Percentiles rank a stretch among this genome's conserved stretches.
These are phyloP conservation scores for Diaporthe amygdali DNA, from an alignment of 2,329 filamentous ascomycete species.

Conservation along the genomic window DNA sequence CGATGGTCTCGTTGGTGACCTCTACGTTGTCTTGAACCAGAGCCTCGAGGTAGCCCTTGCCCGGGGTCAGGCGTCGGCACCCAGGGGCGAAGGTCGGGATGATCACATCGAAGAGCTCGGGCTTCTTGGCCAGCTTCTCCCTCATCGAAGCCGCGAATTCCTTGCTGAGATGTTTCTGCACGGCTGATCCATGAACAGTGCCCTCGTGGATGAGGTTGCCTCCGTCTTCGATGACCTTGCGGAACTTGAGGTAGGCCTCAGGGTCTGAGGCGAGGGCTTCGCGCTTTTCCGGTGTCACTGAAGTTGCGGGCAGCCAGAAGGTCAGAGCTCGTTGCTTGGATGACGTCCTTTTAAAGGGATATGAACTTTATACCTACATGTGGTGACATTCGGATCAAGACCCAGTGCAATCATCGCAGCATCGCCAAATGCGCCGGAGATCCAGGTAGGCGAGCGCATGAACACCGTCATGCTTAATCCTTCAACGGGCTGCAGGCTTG, in stretches of 20 bases:
- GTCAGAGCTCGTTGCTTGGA: background rate
- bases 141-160: constrained; percentile 44
- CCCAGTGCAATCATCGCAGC: constrained; percentile 48
- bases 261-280: constrained; percentile 43
- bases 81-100: constrained; percentile 49
- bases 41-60: constrained; percentile 51
- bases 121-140: constrained; percentile 44
- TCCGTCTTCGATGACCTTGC: constrained; percentile 49
- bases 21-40: constrained; percentile 46
- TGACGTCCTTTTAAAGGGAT: background rate
- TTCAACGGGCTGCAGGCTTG: constrained; percentile 49
- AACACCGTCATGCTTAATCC: constrained; percentile 50
- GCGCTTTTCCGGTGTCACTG: constrained; percentile 45
- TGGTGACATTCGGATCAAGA: constrained; percentile 41
- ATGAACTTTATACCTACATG: constrained; percentile 39
- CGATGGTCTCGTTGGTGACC: constrained; percentile 41
- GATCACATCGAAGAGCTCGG: constrained; percentile 48
- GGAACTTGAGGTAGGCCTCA: constrained; percentile 43
- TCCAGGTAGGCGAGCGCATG: constrained; percentile 54
- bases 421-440: constrained; percentile 52
- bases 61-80: constrained; percentile 52
- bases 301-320: background rate
- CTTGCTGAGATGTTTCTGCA: constrained; percentile 40
- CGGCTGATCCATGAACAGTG: constrained; percentile 41
- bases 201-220: constrained; percentile 48